These are phyloP conservation scores for Pythium guiyangense DNA, from an alignment of 352 stramenopile genomes.

Conservation along the genomic window DNA sequence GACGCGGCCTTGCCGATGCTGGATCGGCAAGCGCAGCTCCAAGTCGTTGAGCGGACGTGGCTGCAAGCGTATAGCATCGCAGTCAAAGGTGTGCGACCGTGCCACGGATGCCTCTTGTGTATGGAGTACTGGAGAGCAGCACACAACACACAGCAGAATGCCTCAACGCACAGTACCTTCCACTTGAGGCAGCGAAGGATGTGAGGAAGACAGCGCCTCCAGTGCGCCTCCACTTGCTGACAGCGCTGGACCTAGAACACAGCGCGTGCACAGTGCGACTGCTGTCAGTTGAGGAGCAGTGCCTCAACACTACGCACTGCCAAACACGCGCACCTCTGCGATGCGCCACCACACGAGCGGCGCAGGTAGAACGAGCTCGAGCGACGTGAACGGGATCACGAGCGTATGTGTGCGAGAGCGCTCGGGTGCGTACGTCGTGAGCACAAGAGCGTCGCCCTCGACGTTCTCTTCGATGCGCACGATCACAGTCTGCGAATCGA, in stretches of 20 bases:
- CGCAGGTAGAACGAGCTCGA: constrained; percentile 16
- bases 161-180: too few relatives aligned
- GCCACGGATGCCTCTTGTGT: too few relatives aligned
- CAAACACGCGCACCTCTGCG: not conserved
- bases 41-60: constrained; percentile 2
- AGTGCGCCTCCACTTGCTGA: constrained; percentile 19
- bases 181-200: too few relatives aligned
- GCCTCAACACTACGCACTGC: too few relatives aligned
- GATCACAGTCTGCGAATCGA: constrained; percentile 14
- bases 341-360: constrained; percentile 4
- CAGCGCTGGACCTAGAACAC: constrained; percentile 21
- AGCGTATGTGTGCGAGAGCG: constrained; percentile 1
- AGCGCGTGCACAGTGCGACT: not conserved
- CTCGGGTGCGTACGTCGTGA: constrained; percentile 21
- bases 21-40: constrained; percentile 22
- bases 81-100: too few relatives aligned
- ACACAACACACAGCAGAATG: too few relatives aligned
- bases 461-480: constrained; percentile 21
- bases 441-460: constrained; percentile 11
- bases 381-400: constrained; percentile 13
- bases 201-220: constrained; percentile 15
- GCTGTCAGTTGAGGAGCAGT: too few relatives aligned
- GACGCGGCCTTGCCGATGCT: constrained; percentile 24
- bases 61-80: too few relatives aligned
- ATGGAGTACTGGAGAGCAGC: not conserved